phyloP scores from a whole-genome alignment of 2,329 filamentous ascomycete species.

The Colletotrichum graminicola region DNA sequence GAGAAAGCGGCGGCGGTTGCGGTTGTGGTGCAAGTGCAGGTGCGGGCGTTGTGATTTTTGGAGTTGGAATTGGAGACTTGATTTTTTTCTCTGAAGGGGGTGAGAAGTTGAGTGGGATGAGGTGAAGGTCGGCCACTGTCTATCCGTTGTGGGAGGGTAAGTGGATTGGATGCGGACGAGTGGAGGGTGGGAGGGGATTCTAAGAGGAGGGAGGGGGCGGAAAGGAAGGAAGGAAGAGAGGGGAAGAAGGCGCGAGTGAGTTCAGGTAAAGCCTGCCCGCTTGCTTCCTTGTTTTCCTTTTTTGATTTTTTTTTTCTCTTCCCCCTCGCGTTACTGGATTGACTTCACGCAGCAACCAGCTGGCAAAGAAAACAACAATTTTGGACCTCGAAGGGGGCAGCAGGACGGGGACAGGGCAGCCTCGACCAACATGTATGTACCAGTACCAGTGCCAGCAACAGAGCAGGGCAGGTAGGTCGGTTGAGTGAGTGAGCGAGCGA shows the following conservation, averaged over 20 bases:
- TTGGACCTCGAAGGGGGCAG: not conserved
- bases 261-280: slow-evolving; percentile 38
- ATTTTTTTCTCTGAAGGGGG: slow-evolving; percentile 29
- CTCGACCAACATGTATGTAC: not conserved
- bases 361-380: not conserved
- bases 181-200: slow-evolving; percentile 21
- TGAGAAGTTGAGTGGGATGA: slow-evolving; percentile 38
- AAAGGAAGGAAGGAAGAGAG: slow-evolving; percentile 32
- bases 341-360: slow-evolving; percentile 10
- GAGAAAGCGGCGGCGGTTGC: slow-evolving; percentile 32
- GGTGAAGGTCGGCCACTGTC: slow-evolving; percentile 26
- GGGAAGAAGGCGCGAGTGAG: slow-evolving; percentile 37
- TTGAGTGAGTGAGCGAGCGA: too few species aligned
- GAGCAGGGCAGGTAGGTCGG: not conserved
- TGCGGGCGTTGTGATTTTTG: slow-evolving; percentile 37
- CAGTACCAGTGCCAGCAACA: not conserved
- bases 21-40: slow-evolving; percentile 7
- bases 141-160: slow-evolving; percentile 18
- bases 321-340: slow-evolving; percentile 3
- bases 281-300: slow-evolving; percentile 16
- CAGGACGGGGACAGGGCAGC: slow-evolving; percentile 5
- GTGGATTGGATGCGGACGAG: slow-evolving; percentile 37
- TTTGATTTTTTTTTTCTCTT: slow-evolving; percentile 1
- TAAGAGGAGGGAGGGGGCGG: slow-evolving; percentile 18
- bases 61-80: slow-evolving; percentile 42